Evolutionary conservation across 345 rosid species (phyloP).

Genomic region (Erysimum cheiranthoides): DNA sequence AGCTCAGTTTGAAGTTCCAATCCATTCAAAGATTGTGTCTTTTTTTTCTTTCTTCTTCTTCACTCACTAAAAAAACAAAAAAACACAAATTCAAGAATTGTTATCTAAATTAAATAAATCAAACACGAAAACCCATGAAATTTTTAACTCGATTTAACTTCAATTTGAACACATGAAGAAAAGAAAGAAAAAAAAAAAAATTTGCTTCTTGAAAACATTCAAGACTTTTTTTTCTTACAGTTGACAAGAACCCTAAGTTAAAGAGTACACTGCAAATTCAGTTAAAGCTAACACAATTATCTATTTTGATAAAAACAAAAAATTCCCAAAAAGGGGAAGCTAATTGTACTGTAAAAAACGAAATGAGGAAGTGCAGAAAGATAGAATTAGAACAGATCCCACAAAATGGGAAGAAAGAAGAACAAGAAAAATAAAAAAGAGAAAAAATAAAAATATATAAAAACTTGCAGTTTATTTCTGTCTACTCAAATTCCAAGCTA

Average conservation of each 20-base stretch:
- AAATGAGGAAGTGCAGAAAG: slow-evolving; percentile 32
- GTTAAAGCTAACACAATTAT: slow-evolving; percentile 13
- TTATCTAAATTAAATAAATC: slow-evolving; percentile 13
- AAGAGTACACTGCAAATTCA: neutral
- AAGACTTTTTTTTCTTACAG: neutral
- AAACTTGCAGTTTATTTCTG: slow-evolving; percentile 10
- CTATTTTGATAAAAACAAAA: neutral
- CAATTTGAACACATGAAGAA: neutral
- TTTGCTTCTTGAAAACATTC: no score
- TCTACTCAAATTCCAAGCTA: slow-evolving; percentile 25
- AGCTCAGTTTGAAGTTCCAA: slow-evolving; percentile 69
- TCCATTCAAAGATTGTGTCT: slow-evolving; percentile 58
- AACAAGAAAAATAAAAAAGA: neutral
- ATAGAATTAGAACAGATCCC: slow-evolving; percentile 41
- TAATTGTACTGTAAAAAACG: slow-evolving; percentile 26
- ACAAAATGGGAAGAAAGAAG: slow-evolving; percentile 36
- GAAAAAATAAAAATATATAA: neutral
- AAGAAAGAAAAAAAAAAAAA: neutral
- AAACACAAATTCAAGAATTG: slow-evolving; percentile 34
- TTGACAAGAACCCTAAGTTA: neutral
- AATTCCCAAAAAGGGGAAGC: slow-evolving; percentile 14
- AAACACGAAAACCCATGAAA: slow-evolving; percentile 23
- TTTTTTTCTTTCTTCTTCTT: slow-evolving; percentile 25
- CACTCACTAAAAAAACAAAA: slow-evolving; percentile 26
- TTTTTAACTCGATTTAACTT: slow-evolving; percentile 12